These are phyloP conservation scores for Leccinum subtestaceum DNA, from an alignment of 768 basidiomycete species.

Conservation along the genomic window DNA sequence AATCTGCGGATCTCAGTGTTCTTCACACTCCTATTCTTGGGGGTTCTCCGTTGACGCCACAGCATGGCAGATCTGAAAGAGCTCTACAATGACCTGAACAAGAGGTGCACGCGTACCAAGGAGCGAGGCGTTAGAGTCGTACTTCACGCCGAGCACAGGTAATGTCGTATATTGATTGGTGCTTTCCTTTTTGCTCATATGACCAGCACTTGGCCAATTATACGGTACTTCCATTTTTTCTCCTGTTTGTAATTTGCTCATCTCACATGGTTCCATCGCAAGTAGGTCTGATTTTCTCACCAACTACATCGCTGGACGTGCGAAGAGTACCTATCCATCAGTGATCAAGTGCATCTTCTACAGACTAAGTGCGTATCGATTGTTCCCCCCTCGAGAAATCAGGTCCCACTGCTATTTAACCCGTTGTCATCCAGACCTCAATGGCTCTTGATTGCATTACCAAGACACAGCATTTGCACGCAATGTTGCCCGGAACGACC, in stretches of 20 bases:
- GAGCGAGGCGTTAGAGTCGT: constrained; percentile 65
- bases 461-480: too few relatives aligned
- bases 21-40: neutral
- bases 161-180: neutral
- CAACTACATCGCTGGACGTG: constrained; percentile 58
- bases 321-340: constrained; percentile 53
- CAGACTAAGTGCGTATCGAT: constrained; percentile 38
- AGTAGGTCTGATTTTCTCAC: constrained; percentile 88
- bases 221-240: constrained; percentile 46
- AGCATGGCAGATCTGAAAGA: constrained; percentile 46
- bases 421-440: too few relatives aligned
- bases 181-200: constrained; percentile 1
- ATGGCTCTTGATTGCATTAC: too few relatives aligned
- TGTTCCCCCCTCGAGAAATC: too few relatives aligned
- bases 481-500: too few relatives aligned
- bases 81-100: too few relatives aligned
- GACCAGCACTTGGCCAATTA: constrained; percentile 58
- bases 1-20: too few relatives aligned
- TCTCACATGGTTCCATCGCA: constrained; percentile 27
- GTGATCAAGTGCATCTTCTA: constrained; percentile 85
- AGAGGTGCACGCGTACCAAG: constrained; percentile 52
- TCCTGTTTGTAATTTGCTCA: neutral
- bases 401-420: too few relatives aligned
- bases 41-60: constrained; percentile 38
- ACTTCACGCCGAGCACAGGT: constrained; percentile 85